Percentiles rank a stretch among this genome's conserved stretches.
phyloP scores from a whole-genome alignment of 1,139 yeast genomes.

The Yamadazyma siamensis region DNA sequence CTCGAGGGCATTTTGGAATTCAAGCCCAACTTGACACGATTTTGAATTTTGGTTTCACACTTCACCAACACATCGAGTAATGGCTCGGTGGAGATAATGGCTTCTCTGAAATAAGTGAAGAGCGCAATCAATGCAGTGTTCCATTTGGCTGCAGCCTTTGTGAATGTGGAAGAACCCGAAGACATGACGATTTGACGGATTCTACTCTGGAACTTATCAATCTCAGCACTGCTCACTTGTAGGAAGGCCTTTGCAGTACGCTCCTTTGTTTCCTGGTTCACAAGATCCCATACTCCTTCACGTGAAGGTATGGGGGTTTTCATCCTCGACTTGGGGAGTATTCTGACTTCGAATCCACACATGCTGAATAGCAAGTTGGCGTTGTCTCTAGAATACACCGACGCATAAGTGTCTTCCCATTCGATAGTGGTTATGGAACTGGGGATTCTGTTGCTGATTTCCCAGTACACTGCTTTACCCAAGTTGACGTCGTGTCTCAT shows the following conservation, averaged over 20 bases:
- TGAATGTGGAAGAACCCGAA: constrained; percentile 92
- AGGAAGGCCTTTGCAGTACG: constrained; percentile 87
- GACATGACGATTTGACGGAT: constrained; percentile 91
- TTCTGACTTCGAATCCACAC: constrained; percentile 94
- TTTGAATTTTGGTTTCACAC: constrained; percentile 91
- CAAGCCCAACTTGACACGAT: constrained; percentile 89
- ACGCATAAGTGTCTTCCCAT: constrained; percentile 82
- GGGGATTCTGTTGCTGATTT: constrained; percentile 76
- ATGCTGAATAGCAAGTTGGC: constrained; percentile 84
- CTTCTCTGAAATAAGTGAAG: constrained; percentile 90
- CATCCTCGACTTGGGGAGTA: constrained; percentile 69
- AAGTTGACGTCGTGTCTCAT: constrained; percentile 89
- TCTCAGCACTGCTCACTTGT: constrained; percentile 78
- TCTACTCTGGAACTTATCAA: constrained; percentile 76
- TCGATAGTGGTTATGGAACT: constrained; percentile 64
- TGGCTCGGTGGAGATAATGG: constrained; percentile 78
- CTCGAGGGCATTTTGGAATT: constrained; percentile 98
- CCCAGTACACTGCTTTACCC: constrained; percentile 94
- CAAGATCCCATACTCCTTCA: constrained; percentile 92
- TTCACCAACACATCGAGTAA: constrained; percentile 80
- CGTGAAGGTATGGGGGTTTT: constrained; percentile 43
- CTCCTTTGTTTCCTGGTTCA: constrained; percentile 70
- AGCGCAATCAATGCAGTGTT: constrained; percentile 86
- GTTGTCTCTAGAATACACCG: constrained; percentile 88
- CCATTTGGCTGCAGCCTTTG: constrained; percentile 95